Conservation (phyloP, 345 rosid species). For the Citrus australasica region DNA sequence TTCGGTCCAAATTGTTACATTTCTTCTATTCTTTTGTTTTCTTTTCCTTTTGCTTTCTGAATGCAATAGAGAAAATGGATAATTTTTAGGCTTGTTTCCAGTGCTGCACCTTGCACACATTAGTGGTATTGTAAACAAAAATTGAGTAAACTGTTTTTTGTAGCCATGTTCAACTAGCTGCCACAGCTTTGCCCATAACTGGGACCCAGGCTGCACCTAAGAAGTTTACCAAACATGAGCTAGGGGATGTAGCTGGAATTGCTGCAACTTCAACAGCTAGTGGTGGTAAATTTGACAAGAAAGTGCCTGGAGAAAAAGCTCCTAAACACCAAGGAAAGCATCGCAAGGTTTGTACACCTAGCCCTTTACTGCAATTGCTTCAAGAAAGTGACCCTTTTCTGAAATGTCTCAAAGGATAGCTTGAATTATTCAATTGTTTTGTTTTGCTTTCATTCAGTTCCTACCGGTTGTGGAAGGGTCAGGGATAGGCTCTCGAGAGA, state of each 20-base stretch:
- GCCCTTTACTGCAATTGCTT: not conserved
- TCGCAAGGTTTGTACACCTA: conserved; percentile 59
- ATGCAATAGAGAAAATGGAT: not conserved
- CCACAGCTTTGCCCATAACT: conserved; percentile 77
- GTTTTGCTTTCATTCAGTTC: conserved; percentile 40
- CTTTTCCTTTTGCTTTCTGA: not conserved
- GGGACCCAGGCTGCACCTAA: conserved; percentile 65
- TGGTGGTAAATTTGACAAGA: conserved; percentile 95
- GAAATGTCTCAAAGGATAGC: not conserved
- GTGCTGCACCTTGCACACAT: not conserved
- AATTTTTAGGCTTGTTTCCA: not conserved
- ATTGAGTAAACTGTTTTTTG: conserved; percentile 16
- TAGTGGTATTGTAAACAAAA: not conserved
- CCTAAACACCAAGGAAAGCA: conserved; percentile 72
- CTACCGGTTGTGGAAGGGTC: conserved; percentile 71
- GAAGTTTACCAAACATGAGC: conserved; percentile 65
- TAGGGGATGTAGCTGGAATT: conserved; percentile 81
- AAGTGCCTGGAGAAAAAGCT: conserved; percentile 80
- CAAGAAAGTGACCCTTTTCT: not conserved
- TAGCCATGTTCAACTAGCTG: conserved; percentile 93
- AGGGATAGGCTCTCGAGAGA: conserved; percentile 59
- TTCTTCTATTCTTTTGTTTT: not conserved
- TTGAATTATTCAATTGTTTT: not conserved
- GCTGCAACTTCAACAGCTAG: conserved; percentile 90
- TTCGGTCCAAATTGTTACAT: not conserved